A percentile compares a stretch with the other conserved stretches of the same genome.
These are phyloP conservation scores for Lipomyces lipofer DNA, from an alignment of 805 yeast species.

Conservation along the genomic window DNA sequence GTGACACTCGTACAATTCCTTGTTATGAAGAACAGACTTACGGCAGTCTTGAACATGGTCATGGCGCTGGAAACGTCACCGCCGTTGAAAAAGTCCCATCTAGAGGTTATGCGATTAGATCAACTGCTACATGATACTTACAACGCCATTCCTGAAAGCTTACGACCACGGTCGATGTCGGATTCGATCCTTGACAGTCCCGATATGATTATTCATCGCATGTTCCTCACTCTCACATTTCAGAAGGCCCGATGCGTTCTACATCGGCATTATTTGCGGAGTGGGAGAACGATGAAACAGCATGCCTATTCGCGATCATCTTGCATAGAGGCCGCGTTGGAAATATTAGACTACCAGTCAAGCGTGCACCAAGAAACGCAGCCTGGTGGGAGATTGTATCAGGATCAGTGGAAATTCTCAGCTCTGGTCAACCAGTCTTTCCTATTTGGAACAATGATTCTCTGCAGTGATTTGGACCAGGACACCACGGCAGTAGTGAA, in stretches of 20 bases:
- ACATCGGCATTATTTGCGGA: background rate
- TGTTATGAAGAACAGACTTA: background rate
- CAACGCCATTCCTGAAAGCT: background rate
- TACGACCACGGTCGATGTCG: background rate
- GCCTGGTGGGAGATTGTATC: slow-evolving; percentile 4
- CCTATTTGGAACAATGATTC: slow-evolving; percentile 25
- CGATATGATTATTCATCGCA: background rate
- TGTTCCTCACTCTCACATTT: background rate
- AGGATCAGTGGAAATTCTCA: slow-evolving; percentile 22
- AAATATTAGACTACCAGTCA: slow-evolving; percentile 18
- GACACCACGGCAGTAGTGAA: slow-evolving; percentile 14
- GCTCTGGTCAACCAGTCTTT: slow-evolving; percentile 18
- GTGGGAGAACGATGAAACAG: slow-evolving; percentile 5
- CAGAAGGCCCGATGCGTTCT: background rate
- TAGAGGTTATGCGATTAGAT: background rate
- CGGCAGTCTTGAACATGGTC: background rate
- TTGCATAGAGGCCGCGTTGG: slow-evolving; percentile 27
- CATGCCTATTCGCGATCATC: slow-evolving; percentile 33
- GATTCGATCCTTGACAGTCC: background rate
- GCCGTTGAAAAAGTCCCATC: background rate
- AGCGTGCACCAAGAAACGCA: slow-evolving; percentile 18
- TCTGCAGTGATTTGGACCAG: slow-evolving; percentile 19
- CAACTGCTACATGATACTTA: background rate
- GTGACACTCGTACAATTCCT: slow-evolving; percentile 14
- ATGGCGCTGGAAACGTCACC: background rate